Conservation (phyloP, 257 asterid genomes). For the Jacaranda copaia region DNA sequence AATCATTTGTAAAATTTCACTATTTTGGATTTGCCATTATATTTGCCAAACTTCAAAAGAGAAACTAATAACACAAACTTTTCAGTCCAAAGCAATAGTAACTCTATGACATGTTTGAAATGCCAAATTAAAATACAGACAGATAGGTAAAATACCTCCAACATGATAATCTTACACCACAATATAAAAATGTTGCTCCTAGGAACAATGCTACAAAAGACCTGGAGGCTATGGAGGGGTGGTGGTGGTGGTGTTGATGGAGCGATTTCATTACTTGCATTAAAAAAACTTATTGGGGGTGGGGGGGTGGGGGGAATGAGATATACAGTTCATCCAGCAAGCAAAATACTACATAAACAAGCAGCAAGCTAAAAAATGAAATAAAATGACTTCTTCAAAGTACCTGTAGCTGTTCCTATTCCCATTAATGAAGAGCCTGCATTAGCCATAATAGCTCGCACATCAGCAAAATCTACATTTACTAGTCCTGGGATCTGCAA, state of each 20-base stretch:
- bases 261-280: not conserved
- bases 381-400: conserved; percentile 32
- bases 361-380: conserved; percentile 9
- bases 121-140: not conserved
- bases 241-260: not conserved
- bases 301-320: no score
- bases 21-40: not conserved
- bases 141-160: not conserved
- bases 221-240: no score
- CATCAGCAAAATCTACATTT: conserved; percentile 98
- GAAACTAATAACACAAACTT: not conserved
- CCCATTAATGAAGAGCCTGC: conserved; percentile 98
- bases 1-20: not conserved
- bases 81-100: not conserved
- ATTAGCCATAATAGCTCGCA: conserved; percentile 93
- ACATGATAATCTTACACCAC: conserved; percentile 1
- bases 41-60: conserved; percentile 9
- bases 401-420: conserved; percentile 97
- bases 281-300: not conserved
- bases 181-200: not conserved
- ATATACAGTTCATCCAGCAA: not conserved
- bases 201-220: not conserved
- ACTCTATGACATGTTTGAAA: conserved; percentile 16
- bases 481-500: conserved; percentile 96
- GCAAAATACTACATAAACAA: conserved; percentile 24